phyloP scores from a whole-genome alignment of 768 basidiomycete species.

The Termitomyces sp. region DNA sequence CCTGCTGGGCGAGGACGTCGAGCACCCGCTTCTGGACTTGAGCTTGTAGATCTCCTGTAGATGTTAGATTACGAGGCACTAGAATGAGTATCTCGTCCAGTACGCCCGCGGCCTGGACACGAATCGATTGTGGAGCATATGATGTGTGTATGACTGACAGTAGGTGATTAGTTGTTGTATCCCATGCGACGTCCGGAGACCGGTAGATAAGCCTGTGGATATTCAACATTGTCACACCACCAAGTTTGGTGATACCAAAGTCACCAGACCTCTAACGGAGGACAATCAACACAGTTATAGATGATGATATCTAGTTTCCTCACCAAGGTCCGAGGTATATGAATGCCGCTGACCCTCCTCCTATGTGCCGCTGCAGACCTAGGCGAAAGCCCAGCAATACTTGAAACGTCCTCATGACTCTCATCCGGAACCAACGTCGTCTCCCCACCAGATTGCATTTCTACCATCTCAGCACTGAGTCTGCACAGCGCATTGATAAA shows the following conservation, averaged over 20 bases:
- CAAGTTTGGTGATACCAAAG: conserved; percentile 87
- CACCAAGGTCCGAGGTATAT: conserved; percentile 73
- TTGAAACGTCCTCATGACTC: conserved; percentile 33
- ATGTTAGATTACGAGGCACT: conserved; percentile 66
- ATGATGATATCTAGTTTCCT: conserved; percentile 19
- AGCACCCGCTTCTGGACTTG: conserved; percentile 79
- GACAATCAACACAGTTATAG: neutral
- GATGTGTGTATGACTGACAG: conserved; percentile 68
- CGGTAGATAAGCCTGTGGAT: conserved; percentile 82
- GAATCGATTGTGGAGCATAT: conserved; percentile 69
- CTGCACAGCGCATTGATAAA: conserved; percentile 77
- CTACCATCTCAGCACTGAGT: conserved; percentile 89
- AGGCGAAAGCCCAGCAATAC: conserved; percentile 31
- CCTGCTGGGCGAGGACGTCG: conserved; percentile 78
- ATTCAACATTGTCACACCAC: conserved; percentile 75
- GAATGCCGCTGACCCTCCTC: conserved; percentile 83
- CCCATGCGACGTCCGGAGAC: conserved; percentile 83
- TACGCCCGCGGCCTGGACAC: conserved; percentile 83
- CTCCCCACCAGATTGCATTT: conserved; percentile 61
- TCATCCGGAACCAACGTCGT: conserved; percentile 27
- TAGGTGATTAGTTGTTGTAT: conserved; percentile 73
- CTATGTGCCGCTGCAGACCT: conserved; percentile 43
- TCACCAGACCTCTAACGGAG: conserved; percentile 77
- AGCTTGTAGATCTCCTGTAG: conserved; percentile 55
- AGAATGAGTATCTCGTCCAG: conserved; percentile 79